These are phyloP conservation scores for Chalciporus piperatus DNA, from an alignment of 768 basidiomycete genomes.

Conservation along the genomic window DNA sequence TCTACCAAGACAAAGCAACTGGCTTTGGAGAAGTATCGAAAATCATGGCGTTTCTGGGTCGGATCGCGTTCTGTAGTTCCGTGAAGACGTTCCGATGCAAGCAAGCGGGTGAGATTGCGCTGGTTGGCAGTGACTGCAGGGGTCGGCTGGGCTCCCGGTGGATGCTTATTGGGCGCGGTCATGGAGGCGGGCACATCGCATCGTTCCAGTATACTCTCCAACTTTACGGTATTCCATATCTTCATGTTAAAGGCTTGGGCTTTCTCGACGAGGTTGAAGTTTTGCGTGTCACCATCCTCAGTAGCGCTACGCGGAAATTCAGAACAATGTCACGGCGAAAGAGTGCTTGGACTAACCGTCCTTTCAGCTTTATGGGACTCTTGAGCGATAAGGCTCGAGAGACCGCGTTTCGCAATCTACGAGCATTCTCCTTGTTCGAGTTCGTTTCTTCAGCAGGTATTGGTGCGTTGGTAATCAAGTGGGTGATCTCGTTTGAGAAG, in stretches of 20 bases:
- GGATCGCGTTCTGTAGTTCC: conserved; percentile 91
- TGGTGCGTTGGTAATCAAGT: conserved; percentile 73
- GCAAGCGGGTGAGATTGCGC: conserved; percentile 55
- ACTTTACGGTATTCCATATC: conserved; percentile 77
- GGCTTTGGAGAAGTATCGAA: conserved; percentile 76
- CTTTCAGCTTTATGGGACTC: conserved; percentile 65
- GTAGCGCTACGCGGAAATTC: conserved; percentile 17
- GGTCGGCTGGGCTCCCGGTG: conserved; percentile 29
- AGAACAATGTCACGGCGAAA: not conserved
- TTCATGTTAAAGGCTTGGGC: conserved; percentile 75
- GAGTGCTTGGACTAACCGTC: conserved; percentile 43
- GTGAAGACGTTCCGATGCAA: conserved; percentile 80
- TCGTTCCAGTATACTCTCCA: conserved; percentile 69
- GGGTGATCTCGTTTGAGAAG: conserved; percentile 84
- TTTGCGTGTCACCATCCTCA: conserved; percentile 32
- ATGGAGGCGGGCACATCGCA: conserved; percentile 44
- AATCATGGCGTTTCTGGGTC: conserved; percentile 82
- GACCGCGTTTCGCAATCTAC: conserved; percentile 28
- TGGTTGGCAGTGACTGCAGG: conserved; percentile 33
- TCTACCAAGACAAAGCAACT: conserved; percentile 88
- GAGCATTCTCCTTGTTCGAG: conserved; percentile 68
- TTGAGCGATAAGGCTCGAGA: conserved; percentile 38
- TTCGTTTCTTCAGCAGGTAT: conserved; percentile 33
- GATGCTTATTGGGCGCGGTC: conserved; percentile 26
- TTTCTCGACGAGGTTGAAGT: conserved; percentile 57